Base-by-base conservation (phyloP, 2,329 filamentous ascomycete species). In the Sordariomycetes sp. region DNA sequence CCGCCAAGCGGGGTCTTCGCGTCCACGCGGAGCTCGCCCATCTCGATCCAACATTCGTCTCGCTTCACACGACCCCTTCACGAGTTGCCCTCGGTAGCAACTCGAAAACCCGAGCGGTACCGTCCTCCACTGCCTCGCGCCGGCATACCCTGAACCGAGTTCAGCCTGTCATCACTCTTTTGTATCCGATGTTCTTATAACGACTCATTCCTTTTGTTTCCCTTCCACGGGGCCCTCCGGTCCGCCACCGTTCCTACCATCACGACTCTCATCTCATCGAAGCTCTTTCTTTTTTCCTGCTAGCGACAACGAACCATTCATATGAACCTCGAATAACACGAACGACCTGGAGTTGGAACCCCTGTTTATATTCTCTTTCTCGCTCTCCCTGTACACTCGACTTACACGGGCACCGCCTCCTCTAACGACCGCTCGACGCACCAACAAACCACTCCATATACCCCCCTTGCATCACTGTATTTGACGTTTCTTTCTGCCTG, bases 121-220 rank as follows among this genome's bases (percentile, higher is more conserved):
- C 56, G 56, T 58, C 56, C 48, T 46, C 56, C 48, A 46, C 40
- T 46, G 40, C 40, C 40, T n/a, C n/a, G 6, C 40, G n/a, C 43
- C 55, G 43, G 28, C 55, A 22, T 22, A 50, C 18, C 37, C 55
- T 24, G 46, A 40, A 25, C 55, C 16, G 18, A 35, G 34, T 46
- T 53, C 48, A 37, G 32, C 32, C 46, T 24, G n/a, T 24, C 48
- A 50, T 52, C 48, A 22, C 37, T 57, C 50, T 53, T 18, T 43
- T 53, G 48, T 51, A 28, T 58, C 52, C 57, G 20, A 76, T 76
- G 74, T 75, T 68, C 67, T 69, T 64, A 70, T 76, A 76, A 76
- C 74, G 73, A 72, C 67, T 67, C 37, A 58, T 66, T 67, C 66
- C 64, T 65, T 64, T 68, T 71, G 65, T 63, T 63, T 65, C 65